These are phyloP conservation scores for Arctostaphylos glauca DNA, from an alignment of 148 eudicot species.

Conservation along the genomic window DNA sequence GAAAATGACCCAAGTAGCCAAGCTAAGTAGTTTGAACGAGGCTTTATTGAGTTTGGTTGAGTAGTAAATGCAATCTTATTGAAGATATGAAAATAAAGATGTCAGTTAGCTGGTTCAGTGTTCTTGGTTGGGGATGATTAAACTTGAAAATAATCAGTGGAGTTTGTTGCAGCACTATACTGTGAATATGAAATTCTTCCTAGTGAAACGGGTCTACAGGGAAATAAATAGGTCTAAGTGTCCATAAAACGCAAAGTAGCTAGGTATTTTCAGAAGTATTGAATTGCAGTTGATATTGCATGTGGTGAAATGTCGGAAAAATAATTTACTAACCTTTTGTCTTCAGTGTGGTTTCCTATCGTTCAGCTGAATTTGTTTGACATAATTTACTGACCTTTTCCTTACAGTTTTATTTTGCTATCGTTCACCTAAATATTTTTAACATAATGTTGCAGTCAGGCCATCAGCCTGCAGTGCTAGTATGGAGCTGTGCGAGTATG, in stretches of 20 bases:
- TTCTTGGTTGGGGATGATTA: not conserved
- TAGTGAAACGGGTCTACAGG: not conserved
- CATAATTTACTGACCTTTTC: slow-evolving; percentile 8
- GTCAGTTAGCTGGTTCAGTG: not conserved
- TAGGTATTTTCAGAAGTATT: not conserved
- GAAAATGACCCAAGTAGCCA: not conserved
- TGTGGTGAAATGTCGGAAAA: slow-evolving; percentile 4
- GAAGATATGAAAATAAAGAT: not conserved
- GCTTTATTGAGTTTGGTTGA: not conserved
- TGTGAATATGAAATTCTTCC: not conserved
- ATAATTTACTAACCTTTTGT: not conserved
- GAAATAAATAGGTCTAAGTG: not conserved
- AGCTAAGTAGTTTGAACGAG: not conserved
- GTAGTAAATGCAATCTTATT: not conserved
- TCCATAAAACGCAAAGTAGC: not conserved
- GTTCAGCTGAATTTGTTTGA: not conserved
- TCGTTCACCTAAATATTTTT: not conserved
- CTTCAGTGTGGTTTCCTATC: not conserved
- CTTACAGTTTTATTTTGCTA: not conserved
- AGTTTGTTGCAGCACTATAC: not conserved
- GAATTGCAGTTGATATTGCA: not conserved
- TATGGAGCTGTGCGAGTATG: slow-evolving; percentile 41
- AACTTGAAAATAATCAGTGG: not conserved
- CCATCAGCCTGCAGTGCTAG: slow-evolving; percentile 45
- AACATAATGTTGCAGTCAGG: slow-evolving; percentile 39